These are phyloP conservation scores for Colletotrichum acutatum DNA, from an alignment of 2,329 filamentous ascomycete genomes.

Conservation along the genomic window DNA sequence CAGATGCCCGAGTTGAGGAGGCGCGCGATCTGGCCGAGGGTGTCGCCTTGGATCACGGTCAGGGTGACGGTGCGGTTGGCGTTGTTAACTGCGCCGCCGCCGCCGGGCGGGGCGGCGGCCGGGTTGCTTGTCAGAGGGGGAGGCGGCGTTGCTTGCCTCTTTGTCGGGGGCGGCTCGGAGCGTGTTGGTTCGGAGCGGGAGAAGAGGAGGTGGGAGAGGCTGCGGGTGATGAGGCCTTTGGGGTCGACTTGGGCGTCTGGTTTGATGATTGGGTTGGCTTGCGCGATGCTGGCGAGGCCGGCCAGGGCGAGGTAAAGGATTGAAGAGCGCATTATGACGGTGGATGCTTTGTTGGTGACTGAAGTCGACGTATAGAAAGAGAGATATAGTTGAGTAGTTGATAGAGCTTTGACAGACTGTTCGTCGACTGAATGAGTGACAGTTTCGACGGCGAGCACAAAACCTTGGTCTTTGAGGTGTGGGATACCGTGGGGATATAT, in stretches of 20 bases:
- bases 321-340: conserved; percentile 21
- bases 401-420: background rate
- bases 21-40: conserved; percentile 17
- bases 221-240: conserved; percentile 4
- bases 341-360: background rate
- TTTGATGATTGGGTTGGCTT: conserved; percentile 9
- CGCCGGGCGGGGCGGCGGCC: background rate
- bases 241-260: background rate
- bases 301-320: conserved; percentile 13
- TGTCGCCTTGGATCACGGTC: conserved; percentile 11
- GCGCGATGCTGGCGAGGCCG: conserved; percentile 8
- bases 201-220: background rate
- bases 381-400: background rate
- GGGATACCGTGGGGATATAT: background rate
- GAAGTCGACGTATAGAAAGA: background rate
- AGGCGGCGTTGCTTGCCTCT: conserved; percentile 2
- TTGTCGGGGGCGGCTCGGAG: conserved; percentile 5
- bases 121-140: background rate
- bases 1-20: conserved; percentile 33
- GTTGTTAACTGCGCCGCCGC: background rate
- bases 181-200: background rate
- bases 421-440: background rate
- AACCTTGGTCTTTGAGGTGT: background rate
- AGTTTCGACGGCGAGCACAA: background rate
- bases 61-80: conserved; percentile 21